phyloP scores from a whole-genome alignment of 1,139 yeast genomes.

The Debaryomycetaceae sp. region DNA sequence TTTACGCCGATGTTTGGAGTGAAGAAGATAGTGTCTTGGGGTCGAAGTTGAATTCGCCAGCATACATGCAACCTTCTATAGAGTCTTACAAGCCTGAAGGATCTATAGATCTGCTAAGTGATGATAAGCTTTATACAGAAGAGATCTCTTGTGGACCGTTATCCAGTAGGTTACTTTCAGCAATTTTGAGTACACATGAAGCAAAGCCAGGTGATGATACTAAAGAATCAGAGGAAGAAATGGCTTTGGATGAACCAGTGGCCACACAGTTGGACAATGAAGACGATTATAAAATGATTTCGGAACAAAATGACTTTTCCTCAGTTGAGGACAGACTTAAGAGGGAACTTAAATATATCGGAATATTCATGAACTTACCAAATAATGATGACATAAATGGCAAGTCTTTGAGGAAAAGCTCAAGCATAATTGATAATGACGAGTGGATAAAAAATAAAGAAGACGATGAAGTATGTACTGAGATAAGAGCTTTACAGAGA shows the following conservation, averaged over 20 bases:
- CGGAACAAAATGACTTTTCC: conserved; percentile 57
- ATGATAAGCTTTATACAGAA: conserved; percentile 65
- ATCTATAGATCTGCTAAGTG: conserved; percentile 54
- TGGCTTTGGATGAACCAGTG: conserved; percentile 28
- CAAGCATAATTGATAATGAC: conserved; percentile 55
- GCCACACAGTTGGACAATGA: conserved; percentile 37
- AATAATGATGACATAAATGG: conserved; percentile 22
- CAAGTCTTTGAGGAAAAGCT: conserved; percentile 17
- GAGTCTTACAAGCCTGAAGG: conserved; percentile 61
- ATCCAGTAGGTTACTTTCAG: conserved; percentile 79
- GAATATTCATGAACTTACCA: conserved; percentile 72
- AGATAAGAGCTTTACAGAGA: conserved; percentile 68
- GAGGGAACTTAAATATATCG: conserved; percentile 85
- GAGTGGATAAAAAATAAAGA: conserved; percentile 79
- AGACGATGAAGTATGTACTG: conserved; percentile 92
- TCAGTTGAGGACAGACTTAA: conserved; percentile 84
- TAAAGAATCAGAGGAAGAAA: conserved; percentile 14
- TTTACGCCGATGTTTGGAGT: conserved; percentile 80
- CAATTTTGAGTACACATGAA: conserved; percentile 60
- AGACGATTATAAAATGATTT: conserved; percentile 32
- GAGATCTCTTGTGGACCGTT: conserved; percentile 89
- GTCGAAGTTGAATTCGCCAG: conserved; percentile 37
- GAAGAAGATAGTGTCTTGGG: conserved; percentile 65
- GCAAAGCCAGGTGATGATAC: conserved; percentile 24
- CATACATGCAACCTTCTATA: conserved; percentile 34